Conservation (phyloP, 2,329 filamentous ascomycete species). For the Monosporascus sp. region DNA sequence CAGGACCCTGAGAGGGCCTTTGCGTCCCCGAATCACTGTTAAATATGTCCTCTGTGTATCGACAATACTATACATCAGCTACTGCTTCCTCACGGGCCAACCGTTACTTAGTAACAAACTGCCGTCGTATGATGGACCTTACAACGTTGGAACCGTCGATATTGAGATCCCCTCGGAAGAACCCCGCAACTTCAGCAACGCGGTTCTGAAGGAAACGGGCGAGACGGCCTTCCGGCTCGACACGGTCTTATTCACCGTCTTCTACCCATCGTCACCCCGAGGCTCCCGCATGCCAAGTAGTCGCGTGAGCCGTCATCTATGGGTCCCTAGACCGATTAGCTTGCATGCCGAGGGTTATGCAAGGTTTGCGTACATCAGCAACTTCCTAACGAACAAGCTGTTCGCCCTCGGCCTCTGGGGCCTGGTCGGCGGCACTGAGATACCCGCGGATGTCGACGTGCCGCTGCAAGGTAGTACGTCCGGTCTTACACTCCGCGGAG, state of each 20-base stretch:
- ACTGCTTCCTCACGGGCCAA: slow-evolving; percentile 33
- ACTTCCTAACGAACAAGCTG: slow-evolving; percentile 36
- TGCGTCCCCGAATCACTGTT: background rate
- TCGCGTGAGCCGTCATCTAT: slow-evolving; percentile 27
- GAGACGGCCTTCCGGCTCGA: slow-evolving; percentile 39
- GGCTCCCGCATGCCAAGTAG: slow-evolving; percentile 11
- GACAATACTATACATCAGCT: slow-evolving; percentile 30
- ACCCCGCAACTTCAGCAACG: slow-evolving; percentile 28
- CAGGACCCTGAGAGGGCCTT: background rate
- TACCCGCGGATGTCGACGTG: slow-evolving; percentile 43
- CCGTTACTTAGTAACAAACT: slow-evolving; percentile 40
- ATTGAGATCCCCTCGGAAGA: slow-evolving; percentile 32
- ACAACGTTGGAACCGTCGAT: slow-evolving; percentile 42
- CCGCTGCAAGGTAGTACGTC: slow-evolving; percentile 28
- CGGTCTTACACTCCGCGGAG: slow-evolving; percentile 15
- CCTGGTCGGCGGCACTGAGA: slow-evolving; percentile 38
- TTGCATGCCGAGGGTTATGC: slow-evolving; percentile 43
- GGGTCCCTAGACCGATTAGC: slow-evolving; percentile 39
- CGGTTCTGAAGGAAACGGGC: slow-evolving; percentile 29
- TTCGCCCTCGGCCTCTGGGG: slow-evolving; percentile 37
- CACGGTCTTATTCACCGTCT: slow-evolving; percentile 44
- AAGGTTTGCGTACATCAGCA: slow-evolving; percentile 37
- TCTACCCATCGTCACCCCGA: slow-evolving; percentile 37
- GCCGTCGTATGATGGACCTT: slow-evolving; percentile 38
- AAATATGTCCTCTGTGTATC: slow-evolving; percentile 25